phyloP scores from a whole-genome alignment of 257 asterid genomes.

The Echites panduratus region DNA sequence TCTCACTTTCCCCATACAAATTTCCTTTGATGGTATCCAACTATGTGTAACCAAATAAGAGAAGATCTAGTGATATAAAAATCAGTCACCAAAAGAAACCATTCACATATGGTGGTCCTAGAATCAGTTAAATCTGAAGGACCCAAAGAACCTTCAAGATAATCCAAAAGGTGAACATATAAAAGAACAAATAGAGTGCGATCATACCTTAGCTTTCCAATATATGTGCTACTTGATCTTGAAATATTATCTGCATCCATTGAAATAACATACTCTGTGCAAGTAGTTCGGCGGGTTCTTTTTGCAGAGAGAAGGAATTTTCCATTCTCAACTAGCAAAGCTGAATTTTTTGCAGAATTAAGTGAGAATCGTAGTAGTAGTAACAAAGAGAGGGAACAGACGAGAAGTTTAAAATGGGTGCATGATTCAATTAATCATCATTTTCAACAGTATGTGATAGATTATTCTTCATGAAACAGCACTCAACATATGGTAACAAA shows the following conservation, averaged over 20 bases:
- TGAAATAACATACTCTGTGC: conserved; percentile 91
- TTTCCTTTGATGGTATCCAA: not conserved
- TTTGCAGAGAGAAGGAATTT: conserved; percentile 96
- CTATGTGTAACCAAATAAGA: not conserved
- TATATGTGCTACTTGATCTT: conserved; percentile 81
- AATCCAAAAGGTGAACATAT: not conserved
- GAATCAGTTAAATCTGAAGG: not conserved
- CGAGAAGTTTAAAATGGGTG: not conserved
- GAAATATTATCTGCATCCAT: conserved; percentile 91
- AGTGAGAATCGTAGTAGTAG: not conserved
- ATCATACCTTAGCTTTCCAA: conserved; percentile 76
- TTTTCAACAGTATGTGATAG: not conserved
- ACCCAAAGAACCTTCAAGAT: not conserved
- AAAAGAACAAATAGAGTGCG: not conserved
- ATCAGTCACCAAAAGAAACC: not conserved
- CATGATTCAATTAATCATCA: not conserved
- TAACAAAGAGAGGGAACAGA: not conserved
- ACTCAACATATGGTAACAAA: not conserved
- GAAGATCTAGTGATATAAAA: not conserved
- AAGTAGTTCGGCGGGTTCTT: conserved; percentile 90
- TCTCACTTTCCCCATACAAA: not conserved
- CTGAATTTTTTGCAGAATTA: conserved; percentile 30
- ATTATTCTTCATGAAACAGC: not conserved
- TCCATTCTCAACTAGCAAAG: conserved; percentile 87
- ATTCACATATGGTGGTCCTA: not conserved